Percentiles rank a stretch among this genome's conserved stretches.
Conservation (phyloP, 1,139 yeast species). For the Candida tetrigidarum region DNA sequence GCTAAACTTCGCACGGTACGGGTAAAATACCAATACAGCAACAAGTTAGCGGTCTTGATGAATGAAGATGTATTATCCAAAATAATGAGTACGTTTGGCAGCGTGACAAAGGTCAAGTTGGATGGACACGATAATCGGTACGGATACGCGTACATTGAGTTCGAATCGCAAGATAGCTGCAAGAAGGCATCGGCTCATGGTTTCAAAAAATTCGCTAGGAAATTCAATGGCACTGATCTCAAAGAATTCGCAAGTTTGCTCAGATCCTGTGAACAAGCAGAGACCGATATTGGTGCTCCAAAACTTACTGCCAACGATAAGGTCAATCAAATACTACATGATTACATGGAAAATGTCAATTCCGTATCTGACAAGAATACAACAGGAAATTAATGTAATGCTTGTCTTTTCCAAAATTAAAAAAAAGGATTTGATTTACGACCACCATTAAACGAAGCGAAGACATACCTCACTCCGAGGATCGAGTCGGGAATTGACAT, state of each 20-base stretch:
- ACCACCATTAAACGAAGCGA: constrained; percentile 19
- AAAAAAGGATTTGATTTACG: constrained; percentile 28
- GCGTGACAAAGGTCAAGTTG: constrained; percentile 25
- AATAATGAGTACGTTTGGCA: constrained; percentile 54
- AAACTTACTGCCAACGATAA: constrained; percentile 3
- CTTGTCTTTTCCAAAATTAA: constrained; percentile 24
- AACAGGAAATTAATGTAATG: constrained; percentile 6
- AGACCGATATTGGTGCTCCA: not conserved
- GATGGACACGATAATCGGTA: constrained; percentile 30
- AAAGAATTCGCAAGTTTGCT: constrained; percentile 52
- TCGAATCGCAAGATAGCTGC: constrained; percentile 26
- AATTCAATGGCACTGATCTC: constrained; percentile 53
- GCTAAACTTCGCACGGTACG: constrained; percentile 26
- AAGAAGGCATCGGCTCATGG: constrained; percentile 44
- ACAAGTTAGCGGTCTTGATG: constrained; percentile 36
- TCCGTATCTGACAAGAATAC: constrained; percentile 40
- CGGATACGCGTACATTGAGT: constrained; percentile 42
- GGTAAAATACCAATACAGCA: constrained; percentile 45
- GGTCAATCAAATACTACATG: constrained; percentile 6
- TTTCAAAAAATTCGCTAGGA: constrained; percentile 38
- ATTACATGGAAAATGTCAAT: constrained; percentile 21
- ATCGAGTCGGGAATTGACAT: constrained; percentile 9
- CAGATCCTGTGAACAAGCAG: constrained; percentile 31
- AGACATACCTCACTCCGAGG: constrained; percentile 14
- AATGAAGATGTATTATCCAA: constrained; percentile 34